Evolutionary conservation across 1,139 yeast genomes (phyloP).

Genomic region (Lodderomyces pseudojiufengensis): DNA sequence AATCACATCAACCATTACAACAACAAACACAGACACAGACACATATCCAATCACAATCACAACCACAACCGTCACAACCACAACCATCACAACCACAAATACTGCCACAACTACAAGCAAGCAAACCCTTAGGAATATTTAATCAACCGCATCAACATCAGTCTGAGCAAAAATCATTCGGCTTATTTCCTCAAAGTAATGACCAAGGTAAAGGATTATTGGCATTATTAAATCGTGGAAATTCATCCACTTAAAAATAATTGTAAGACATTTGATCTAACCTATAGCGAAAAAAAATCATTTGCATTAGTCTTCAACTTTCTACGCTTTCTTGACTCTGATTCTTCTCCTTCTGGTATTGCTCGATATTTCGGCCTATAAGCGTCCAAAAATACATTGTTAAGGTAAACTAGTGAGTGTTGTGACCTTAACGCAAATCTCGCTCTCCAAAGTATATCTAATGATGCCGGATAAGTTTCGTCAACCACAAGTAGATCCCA

Average conservation of each 20-base stretch:
- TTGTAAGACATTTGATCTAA: background rate
- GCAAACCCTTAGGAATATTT: too few relatives aligned
- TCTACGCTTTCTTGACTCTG: slow-evolving; percentile 6
- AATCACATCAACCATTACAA: slow-evolving; percentile 6
- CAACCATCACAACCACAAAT: background rate
- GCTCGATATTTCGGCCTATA: too few relatives aligned
- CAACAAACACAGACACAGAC: background rate
- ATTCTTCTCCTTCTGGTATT: background rate
- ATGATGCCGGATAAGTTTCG: background rate
- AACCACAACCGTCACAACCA: slow-evolving; percentile 7
- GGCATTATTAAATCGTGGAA: slow-evolving; percentile 17
- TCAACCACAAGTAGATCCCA: slow-evolving; percentile 1
- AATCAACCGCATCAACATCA: slow-evolving; percentile 2
- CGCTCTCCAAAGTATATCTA: slow-evolving; percentile 5
- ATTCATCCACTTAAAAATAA: slow-evolving; percentile 4
- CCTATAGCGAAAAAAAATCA: slow-evolving; percentile 15
- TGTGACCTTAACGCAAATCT: too few relatives aligned
- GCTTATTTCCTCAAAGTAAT: slow-evolving; percentile 6
- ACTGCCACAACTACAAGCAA: slow-evolving; percentile 2
- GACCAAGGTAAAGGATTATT: slow-evolving; percentile 17
- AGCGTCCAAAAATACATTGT: too few relatives aligned
- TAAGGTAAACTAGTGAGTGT: too few relatives aligned
- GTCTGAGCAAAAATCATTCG: background rate
- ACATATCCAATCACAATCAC: background rate
- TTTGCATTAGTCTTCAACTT: slow-evolving; percentile 15